Percentiles rank a stretch among this genome's conserved stretches.
These are phyloP conservation scores for Fusarium coicis DNA, from an alignment of 2,329 filamentous ascomycete genomes.

Conservation along the genomic window DNA sequence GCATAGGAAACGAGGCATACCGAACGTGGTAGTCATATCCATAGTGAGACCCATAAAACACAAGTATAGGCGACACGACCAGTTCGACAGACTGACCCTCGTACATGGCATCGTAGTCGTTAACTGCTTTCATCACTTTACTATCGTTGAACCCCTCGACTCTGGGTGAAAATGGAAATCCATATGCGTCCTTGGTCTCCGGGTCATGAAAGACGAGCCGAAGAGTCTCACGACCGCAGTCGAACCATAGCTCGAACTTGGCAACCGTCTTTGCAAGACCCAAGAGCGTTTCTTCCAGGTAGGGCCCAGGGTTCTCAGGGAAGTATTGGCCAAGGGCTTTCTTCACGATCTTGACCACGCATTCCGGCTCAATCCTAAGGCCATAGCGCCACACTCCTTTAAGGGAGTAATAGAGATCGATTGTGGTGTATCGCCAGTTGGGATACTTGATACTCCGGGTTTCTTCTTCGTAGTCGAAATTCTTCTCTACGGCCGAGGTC, in stretches of 20 bases:
- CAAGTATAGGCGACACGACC: background rate
- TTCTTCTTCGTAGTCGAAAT: rapidly evolving
- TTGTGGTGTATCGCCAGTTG: background rate
- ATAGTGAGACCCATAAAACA: rapidly evolving
- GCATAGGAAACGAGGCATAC: background rate
- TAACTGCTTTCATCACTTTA: too few species aligned
- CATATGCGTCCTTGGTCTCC: rapidly evolving
- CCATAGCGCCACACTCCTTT: too few species aligned
- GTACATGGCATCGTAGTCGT: too few species aligned
- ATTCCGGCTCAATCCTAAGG: background rate
- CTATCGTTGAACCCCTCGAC: too few species aligned
- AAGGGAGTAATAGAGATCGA: background rate
- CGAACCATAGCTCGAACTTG: rapidly evolving
- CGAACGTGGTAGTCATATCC: background rate
- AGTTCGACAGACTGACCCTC: background rate
- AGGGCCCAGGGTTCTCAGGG: background rate
- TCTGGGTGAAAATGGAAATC: background rate
- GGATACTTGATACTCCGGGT: background rate
- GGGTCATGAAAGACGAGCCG: background rate
- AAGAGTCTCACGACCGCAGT: rapidly evolving
- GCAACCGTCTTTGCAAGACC: background rate
- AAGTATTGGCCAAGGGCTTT: background rate
- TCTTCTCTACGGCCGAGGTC: background rate
- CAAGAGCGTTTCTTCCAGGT: too few species aligned
- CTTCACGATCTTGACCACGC: background rate